Percentiles rank a stretch among this genome's conserved stretches.
Evolutionary conservation across 345 rosid genomes (phyloP).

Genomic region (Psidium guajava): DNA sequence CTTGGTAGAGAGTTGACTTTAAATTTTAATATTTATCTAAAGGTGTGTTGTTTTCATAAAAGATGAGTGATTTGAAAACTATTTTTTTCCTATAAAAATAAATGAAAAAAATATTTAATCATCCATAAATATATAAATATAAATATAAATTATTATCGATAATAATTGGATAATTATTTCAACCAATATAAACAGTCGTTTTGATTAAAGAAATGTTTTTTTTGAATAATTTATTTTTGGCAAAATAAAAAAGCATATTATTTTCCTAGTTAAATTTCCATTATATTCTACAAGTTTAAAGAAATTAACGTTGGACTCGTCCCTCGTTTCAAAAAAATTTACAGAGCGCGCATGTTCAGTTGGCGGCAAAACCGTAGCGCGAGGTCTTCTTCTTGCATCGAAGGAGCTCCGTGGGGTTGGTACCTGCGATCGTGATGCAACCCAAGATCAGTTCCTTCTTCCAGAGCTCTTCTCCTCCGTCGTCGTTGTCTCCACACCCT

Average conservation of each 20-base stretch:
- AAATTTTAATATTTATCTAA: too few relatives aligned
- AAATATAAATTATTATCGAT: too few relatives aligned
- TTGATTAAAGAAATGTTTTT: too few relatives aligned
- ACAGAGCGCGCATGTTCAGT: background rate
- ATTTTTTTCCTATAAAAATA: too few relatives aligned
- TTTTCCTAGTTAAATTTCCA: background rate
- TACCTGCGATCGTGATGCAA: conserved; percentile 28
- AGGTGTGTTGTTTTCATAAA: too few relatives aligned
- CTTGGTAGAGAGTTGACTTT: too few relatives aligned
- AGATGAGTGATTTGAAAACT: too few relatives aligned
- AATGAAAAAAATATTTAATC: background rate
- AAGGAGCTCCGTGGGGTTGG: background rate
- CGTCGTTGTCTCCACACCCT: background rate
- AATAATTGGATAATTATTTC: too few relatives aligned
- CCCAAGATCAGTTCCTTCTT: conserved; percentile 73
- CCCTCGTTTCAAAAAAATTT: background rate
- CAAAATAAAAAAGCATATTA: background rate
- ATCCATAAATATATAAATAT: background rate
- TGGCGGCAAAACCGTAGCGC: background rate
- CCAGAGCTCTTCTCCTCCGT: conserved; percentile 17
- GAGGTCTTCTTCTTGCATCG: background rate
- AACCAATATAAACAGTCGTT: too few relatives aligned
- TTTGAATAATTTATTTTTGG: too few relatives aligned
- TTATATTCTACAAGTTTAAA: background rate
- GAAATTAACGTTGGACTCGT: background rate